Evolutionary conservation across 2,329 filamentous ascomycete species (phyloP), one percentile per base, ranked within the genome.

Genomic region (Seiridium unicorne): DNA sequence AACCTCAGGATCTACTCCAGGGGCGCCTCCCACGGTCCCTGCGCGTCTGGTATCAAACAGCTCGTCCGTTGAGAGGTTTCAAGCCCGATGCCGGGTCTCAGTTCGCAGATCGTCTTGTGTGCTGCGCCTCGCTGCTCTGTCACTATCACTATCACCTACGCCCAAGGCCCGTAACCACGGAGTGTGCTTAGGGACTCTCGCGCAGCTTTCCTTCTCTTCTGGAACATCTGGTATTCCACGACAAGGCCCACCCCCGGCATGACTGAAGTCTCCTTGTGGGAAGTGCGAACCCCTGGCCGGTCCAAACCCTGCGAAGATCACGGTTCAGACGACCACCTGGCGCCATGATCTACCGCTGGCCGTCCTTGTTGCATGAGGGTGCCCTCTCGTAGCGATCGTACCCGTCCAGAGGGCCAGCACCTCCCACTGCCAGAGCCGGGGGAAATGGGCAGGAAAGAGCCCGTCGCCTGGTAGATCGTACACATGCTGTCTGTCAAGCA

Each of bases 321-420:
- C 69, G 72, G 72, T 77, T 74, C 74, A 76, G 74, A 75, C 72
- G 74, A 72, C 64, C 66, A 70, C 73, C 70, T 75, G 69, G 74
- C 73, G 72, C 74, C 70, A 74, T 73, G 70, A 73, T 73, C 70
- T 71, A 68, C 70, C 65, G 69, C 68, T 67, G 68, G 63, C 70
- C 57, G 18, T 66, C 72, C 47, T 31, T 35, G 49, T 36, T 38
- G 49, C 46, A 49, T 49, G n/a, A 49, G n/a, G 26, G 13, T 49
- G 31, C 31, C 46, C 46, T 49, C 46, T 42, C 13, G 38, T 42
- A 42, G 38, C 38, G 38, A 13, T 42, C 13, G 38, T 2, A 8
- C 38, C 38, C 38, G 13, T 13, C 38, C 13, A 42, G 13, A 42
- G 38, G 13, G 38, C 38, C 35, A 11, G 51, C 35, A 26, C 18